phyloP scores from a whole-genome alignment of 2,329 filamentous ascomycete genomes.

The Beauveria brongniartii region DNA sequence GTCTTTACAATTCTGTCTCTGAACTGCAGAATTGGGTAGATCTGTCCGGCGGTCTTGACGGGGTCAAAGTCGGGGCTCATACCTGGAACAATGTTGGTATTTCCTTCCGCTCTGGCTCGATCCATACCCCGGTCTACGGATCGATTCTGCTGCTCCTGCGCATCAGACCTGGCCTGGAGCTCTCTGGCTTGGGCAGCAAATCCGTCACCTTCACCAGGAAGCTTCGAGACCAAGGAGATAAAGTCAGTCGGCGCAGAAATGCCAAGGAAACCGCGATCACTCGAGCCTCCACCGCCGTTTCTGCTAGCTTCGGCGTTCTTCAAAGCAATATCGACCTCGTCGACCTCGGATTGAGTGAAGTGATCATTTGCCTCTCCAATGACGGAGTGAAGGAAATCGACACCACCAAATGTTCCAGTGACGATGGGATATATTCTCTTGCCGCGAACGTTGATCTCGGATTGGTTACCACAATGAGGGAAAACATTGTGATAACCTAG shows the following conservation, averaged over 20 bases:
- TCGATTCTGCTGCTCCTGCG: constrained; percentile 53
- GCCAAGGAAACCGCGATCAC: constrained; percentile 33
- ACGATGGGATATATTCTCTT: constrained; percentile 65
- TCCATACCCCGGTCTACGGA: constrained; percentile 20
- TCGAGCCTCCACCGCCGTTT: constrained; percentile 26
- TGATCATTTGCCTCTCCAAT: constrained; percentile 71
- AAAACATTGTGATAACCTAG: constrained; percentile 62
- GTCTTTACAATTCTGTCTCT: constrained; percentile 86
- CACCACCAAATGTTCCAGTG: constrained; percentile 67
- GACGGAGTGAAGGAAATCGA: constrained; percentile 78
- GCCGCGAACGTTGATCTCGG: constrained; percentile 56
- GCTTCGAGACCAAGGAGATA: constrained; percentile 63
- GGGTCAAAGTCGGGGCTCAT: constrained; percentile 73
- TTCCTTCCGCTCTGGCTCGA: constrained; percentile 32
- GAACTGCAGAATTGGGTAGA: constrained; percentile 92
- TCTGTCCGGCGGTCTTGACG: constrained; percentile 66
- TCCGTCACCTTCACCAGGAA: constrained; percentile 61
- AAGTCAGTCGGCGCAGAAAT: constrained; percentile 46
- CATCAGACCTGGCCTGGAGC: constrained; percentile 52
- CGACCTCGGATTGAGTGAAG: constrained; percentile 77
- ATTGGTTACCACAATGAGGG: constrained; percentile 59
- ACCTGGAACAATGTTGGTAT: constrained; percentile 57
- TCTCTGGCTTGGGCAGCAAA: constrained; percentile 59
- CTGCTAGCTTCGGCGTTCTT: constrained; percentile 54
- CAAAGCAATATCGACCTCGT: constrained; percentile 68